Evolutionary conservation across 306 rosid species (phyloP).

Genomic region (Cucurbita maxima): DNA sequence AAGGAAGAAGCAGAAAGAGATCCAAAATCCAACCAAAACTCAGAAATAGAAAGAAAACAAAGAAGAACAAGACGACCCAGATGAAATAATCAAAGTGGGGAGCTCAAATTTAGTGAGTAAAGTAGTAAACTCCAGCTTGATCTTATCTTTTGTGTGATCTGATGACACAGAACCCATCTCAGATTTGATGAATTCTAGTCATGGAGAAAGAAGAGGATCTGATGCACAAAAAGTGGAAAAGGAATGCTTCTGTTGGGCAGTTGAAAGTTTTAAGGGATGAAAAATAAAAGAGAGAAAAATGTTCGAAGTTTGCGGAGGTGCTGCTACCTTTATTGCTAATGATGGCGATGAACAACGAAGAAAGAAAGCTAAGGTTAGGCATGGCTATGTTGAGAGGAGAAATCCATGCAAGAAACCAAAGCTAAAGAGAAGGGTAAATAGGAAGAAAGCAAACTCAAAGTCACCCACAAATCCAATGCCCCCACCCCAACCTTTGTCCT

Average conservation of each 20-base stretch:
- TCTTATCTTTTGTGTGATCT: neutral
- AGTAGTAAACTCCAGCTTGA: constrained; percentile 1
- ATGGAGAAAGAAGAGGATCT: constrained; percentile 41
- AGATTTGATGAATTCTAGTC: constrained; percentile 15
- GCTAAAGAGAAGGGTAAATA: constrained; percentile 16
- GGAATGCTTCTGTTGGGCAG: constrained; percentile 18
- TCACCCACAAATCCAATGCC: constrained; percentile 44
- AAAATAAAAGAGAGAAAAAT: neutral
- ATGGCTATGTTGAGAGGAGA: constrained; percentile 26
- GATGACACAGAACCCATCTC: constrained; percentile 15
- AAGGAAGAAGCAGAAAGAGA: neutral
- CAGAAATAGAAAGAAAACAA: neutral
- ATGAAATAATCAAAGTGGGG: neutral
- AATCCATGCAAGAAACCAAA: constrained; percentile 97
- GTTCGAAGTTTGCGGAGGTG: constrained; percentile 1
- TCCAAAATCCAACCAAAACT: neutral
- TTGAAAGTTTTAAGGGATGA: constrained; percentile 20
- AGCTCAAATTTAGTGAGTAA: constrained; percentile 7
- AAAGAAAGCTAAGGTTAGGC: constrained; percentile 8
- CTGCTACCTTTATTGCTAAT: constrained; percentile 21
- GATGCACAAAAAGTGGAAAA: constrained; percentile 18
- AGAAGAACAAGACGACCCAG: neutral
- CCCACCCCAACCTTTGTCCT: constrained; percentile 7
- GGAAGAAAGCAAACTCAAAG: constrained; percentile 21
- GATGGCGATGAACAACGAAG: constrained; percentile 36